Percentiles rank a stretch among this genome's conserved stretches.
Conservation (phyloP, 2,329 filamentous ascomycete species). For the Colletotrichum phormii region DNA sequence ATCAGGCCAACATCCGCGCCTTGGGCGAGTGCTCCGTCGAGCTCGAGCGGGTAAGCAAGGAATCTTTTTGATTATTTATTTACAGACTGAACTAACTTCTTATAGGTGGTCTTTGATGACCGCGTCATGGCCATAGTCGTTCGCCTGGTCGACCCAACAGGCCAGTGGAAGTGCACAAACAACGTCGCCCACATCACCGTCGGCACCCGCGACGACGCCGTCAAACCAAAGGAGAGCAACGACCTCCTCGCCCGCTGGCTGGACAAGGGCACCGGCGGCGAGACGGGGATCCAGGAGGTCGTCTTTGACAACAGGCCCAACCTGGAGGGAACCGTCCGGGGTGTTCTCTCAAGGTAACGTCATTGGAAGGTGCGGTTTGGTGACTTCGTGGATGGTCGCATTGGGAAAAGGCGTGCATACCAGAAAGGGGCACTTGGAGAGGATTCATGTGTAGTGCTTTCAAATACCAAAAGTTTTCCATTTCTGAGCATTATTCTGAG, state of each 20-base stretch:
- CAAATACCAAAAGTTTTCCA: not conserved
- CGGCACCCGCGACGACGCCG: conserved; percentile 77
- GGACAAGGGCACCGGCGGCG: conserved; percentile 59
- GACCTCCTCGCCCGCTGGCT: conserved; percentile 83
- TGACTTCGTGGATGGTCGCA: no score
- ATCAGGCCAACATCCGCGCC: conserved; percentile 47
- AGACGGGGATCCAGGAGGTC: conserved; percentile 60
- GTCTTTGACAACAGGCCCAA: conserved; percentile 61
- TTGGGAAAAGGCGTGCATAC: not conserved
- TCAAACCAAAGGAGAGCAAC: conserved; percentile 97
- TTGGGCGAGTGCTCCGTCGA: conserved; percentile 74
- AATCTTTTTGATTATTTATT: not conserved
- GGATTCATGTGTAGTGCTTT: not conserved
- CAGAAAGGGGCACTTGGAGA: not conserved
- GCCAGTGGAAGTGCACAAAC: conserved; percentile 79
- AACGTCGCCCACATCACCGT: conserved; percentile 87
- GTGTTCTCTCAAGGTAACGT: conserved; percentile 60
- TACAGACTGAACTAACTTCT: no score
- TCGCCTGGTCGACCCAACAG: conserved; percentile 70
- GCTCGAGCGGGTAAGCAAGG: conserved; percentile 65
- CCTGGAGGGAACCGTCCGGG: conserved; percentile 60
- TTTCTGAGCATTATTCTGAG: not conserved
- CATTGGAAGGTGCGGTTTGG: no score
- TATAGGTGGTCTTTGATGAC: conserved; percentile 81
- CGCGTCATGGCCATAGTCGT: conserved; percentile 93